Evolutionary conservation across 352 stramenopile genomes (phyloP).

Genomic region (Phytophthora capsici): DNA sequence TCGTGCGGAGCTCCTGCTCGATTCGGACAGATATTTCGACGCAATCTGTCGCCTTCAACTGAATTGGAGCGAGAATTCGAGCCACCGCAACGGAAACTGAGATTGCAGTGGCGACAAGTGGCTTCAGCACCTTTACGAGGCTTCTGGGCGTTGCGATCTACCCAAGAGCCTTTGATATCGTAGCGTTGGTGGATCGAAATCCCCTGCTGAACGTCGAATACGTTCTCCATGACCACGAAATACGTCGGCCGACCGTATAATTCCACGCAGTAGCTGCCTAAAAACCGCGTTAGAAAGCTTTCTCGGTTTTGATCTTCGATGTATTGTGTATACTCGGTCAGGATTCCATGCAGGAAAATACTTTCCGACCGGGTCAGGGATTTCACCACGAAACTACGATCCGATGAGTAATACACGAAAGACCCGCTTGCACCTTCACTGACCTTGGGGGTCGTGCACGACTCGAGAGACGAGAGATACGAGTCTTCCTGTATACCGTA

Average conservation of each 20-base stretch:
- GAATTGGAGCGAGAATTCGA: conserved; percentile 25
- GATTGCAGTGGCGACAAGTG: conserved; percentile 76
- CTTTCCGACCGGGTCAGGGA: conserved; percentile 68
- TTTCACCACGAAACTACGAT: conserved; percentile 86
- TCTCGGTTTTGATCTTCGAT: conserved; percentile 51
- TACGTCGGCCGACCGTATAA: conserved; percentile 75
- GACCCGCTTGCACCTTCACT: conserved; percentile 79
- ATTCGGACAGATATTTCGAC: conserved; percentile 67
- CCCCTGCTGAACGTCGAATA: conserved; percentile 83
- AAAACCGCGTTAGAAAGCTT: conserved; percentile 83
- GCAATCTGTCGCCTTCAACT: conserved; percentile 10
- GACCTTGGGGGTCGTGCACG: conserved; percentile 77
- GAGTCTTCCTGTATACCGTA: conserved; percentile 63
- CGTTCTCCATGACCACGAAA: conserved; percentile 92
- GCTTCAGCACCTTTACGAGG: conserved; percentile 57
- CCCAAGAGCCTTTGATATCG: conserved; percentile 90
- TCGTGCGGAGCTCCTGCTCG: conserved; percentile 61
- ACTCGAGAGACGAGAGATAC: conserved; percentile 64
- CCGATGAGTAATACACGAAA: conserved; percentile 86
- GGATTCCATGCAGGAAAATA: conserved; percentile 67
- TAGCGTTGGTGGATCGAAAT: conserved; percentile 84
- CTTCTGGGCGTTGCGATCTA: conserved; percentile 79
- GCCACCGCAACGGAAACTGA: conserved; percentile 63
- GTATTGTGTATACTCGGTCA: conserved; percentile 71
- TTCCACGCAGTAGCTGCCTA: conserved; percentile 82